Conservation (phyloP, 2,329 filamentous ascomycete species). For the Bipolaris cookei region DNA sequence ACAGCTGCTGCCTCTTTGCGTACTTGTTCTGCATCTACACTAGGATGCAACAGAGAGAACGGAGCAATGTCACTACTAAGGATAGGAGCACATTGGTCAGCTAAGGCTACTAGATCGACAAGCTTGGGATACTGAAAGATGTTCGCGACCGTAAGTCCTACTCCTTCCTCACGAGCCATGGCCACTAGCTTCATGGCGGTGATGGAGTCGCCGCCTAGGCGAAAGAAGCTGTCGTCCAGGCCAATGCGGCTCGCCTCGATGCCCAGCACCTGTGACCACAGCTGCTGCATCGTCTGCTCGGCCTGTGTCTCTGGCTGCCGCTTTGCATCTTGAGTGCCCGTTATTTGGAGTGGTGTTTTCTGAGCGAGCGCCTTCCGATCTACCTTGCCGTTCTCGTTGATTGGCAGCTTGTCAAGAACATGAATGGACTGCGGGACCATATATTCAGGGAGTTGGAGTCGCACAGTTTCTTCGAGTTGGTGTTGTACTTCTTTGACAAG, state of each 20-base stretch:
- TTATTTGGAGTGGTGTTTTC: too few species aligned
- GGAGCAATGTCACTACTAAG: slow-evolving; percentile 24
- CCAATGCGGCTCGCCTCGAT: not conserved
- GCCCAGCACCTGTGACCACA: too few species aligned
- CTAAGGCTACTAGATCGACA: not conserved
- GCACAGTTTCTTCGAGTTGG: not conserved
- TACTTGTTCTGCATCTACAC: not conserved
- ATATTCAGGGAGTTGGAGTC: slow-evolving; percentile 19
- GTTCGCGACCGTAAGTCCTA: not conserved
- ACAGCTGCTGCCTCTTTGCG: not conserved
- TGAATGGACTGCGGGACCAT: slow-evolving; percentile 34
- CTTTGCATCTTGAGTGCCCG: too few species aligned
- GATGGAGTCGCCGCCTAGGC: slow-evolving; percentile 53
- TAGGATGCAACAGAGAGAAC: slow-evolving; percentile 16
- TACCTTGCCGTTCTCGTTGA: slow-evolving; percentile 22
- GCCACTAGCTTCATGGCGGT: slow-evolving; percentile 45
- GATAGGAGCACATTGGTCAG: not conserved
- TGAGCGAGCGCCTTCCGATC: slow-evolving; percentile 12
- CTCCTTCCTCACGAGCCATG: not conserved
- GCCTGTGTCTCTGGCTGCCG: too few species aligned
- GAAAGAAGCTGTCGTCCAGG: slow-evolving; percentile 51
- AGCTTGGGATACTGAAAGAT: slow-evolving; percentile 4
- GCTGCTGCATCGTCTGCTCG: too few species aligned
- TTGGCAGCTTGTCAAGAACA: slow-evolving; percentile 38
- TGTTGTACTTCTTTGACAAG: slow-evolving; percentile 5